These are phyloP conservation scores for Malania oleifera DNA, from an alignment of 164 flowering plant species.

Conservation along the genomic window DNA sequence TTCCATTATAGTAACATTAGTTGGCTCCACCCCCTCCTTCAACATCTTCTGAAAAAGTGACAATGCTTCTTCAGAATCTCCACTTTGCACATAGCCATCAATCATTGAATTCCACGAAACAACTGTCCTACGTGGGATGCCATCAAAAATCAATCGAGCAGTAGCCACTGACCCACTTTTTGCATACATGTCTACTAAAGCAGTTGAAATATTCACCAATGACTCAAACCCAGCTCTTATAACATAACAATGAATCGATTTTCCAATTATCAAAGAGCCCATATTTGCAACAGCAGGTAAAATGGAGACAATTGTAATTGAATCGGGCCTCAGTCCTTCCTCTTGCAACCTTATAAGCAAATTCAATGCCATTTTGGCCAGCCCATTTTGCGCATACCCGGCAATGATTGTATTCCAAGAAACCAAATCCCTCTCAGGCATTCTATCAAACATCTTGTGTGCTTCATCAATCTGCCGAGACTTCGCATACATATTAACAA, in stretches of 20 bases:
- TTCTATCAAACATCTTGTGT: constrained; percentile 73
- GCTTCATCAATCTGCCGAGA: constrained; percentile 61
- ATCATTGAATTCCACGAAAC: constrained; percentile 91
- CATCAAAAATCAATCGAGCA: constrained; percentile 61
- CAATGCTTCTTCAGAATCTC: constrained; percentile 57
- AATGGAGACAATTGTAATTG: constrained; percentile 53
- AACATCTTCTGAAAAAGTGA: constrained; percentile 53
- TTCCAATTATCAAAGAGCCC: constrained; percentile 50
- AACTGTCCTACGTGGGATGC: constrained; percentile 52
- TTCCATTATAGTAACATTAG: constrained; percentile 71
- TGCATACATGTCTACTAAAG: constrained; percentile 69
- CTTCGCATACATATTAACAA: constrained; percentile 78
- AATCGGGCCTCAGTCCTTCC: constrained; percentile 52
- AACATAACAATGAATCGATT: constrained; percentile 65
- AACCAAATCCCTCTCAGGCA: constrained; percentile 72
- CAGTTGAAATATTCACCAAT: constrained; percentile 57
- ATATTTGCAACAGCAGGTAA: constrained; percentile 64
- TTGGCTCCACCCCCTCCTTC: constrained; percentile 55
- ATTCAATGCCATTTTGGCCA: constrained; percentile 47
- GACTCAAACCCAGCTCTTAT: constrained; percentile 50
- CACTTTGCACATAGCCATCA: constrained; percentile 68
- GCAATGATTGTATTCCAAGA: constrained; percentile 80
- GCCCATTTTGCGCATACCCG: constrained; percentile 75
- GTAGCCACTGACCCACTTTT: constrained; percentile 54
- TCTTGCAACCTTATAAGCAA: constrained; percentile 54